A percentile compares a stretch with the other conserved stretches of the same genome.
Conservation (phyloP, 495 filamentous ascomycete genomes). For the Penicillium odoratum region DNA sequence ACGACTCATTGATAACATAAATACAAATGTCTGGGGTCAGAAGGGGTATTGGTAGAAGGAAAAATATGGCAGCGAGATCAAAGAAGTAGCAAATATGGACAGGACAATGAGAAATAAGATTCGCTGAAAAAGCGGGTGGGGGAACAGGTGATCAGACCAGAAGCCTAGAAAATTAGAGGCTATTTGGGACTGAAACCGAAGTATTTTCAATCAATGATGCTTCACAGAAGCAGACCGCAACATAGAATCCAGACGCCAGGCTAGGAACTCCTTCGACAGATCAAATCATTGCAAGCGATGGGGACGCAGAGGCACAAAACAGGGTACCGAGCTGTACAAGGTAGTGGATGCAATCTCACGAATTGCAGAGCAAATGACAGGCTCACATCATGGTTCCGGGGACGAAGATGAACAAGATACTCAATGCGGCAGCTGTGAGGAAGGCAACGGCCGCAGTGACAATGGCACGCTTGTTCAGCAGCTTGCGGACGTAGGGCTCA, state of each 20-base stretch:
- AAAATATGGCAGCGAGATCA: constrained; percentile 17
- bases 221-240: constrained; percentile 23
- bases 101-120: constrained; percentile 22
- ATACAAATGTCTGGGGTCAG: constrained; percentile 29
- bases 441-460: constrained; percentile 73
- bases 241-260: constrained; percentile 7
- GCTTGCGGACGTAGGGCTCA: constrained; percentile 83
- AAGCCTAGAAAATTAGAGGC: constrained; percentile 1
- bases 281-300: constrained; percentile 8
- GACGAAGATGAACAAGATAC: constrained; percentile 86
- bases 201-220: constrained; percentile 9
- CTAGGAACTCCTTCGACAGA: constrained; percentile 4
- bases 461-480: constrained; percentile 76
- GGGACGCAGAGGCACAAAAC: constrained; percentile 8
- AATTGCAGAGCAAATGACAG: not conserved
- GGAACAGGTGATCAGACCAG: not conserved
- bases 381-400: constrained; percentile 79
- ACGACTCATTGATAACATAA: constrained; percentile 35
- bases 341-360: not conserved
- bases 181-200: not conserved
- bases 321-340: constrained; percentile 1
- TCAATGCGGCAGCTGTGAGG: constrained; percentile 72
- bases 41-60: constrained; percentile 43
- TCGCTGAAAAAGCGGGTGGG: constrained; percentile 13
- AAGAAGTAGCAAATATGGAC: constrained; percentile 26